Evolutionary conservation across 495 filamentous ascomycete species (phyloP).

Genomic region (Neurospora sp.): DNA sequence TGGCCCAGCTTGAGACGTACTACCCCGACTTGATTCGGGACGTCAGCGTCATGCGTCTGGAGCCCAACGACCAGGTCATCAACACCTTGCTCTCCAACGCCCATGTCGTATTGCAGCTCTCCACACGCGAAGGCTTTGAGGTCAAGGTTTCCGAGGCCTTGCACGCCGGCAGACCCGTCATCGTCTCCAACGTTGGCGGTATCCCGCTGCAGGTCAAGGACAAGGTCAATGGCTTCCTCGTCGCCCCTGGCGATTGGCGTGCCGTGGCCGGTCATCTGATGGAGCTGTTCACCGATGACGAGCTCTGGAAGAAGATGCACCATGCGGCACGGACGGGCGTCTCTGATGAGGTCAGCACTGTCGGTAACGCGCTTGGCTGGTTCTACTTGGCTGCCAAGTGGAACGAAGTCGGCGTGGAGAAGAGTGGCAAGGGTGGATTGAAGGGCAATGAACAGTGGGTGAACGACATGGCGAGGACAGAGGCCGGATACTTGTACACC

Average conservation of each 20-base stretch:
- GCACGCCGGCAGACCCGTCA: slow-evolving; percentile 75
- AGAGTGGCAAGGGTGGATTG: slow-evolving; percentile 28
- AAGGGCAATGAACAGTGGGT: slow-evolving; percentile 53
- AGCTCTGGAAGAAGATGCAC: slow-evolving; percentile 56
- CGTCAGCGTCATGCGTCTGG: slow-evolving; percentile 67
- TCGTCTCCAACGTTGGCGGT: slow-evolving; percentile 69
- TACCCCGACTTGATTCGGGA: slow-evolving; percentile 41
- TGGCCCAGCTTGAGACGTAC: slow-evolving; percentile 51
- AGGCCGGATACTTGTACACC: slow-evolving; percentile 48
- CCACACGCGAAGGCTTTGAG: slow-evolving; percentile 78
- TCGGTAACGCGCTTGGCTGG: slow-evolving; percentile 71
- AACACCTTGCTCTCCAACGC: slow-evolving; percentile 71
- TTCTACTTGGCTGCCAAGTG: slow-evolving; percentile 63
- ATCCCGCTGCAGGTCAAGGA: slow-evolving; percentile 75
- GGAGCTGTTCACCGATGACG: slow-evolving; percentile 57
- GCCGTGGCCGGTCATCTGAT: slow-evolving; percentile 62
- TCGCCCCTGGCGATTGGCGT: slow-evolving; percentile 61
- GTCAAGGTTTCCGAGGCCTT: slow-evolving; percentile 84
- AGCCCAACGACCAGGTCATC: slow-evolving; percentile 71
- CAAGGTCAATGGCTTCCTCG: slow-evolving; percentile 65
- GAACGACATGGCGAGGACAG: slow-evolving; percentile 66
- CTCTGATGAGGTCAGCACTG: slow-evolving; percentile 75
- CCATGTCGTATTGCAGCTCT: slow-evolving; percentile 67
- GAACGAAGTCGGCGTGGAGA: slow-evolving; percentile 30
- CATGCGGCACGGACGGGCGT: slow-evolving; percentile 55